Evolutionary conservation across 495 filamentous ascomycete genomes (phyloP), one percentile per base, ranked within the genome.

Genomic region (Cladorrhinum samala): DNA sequence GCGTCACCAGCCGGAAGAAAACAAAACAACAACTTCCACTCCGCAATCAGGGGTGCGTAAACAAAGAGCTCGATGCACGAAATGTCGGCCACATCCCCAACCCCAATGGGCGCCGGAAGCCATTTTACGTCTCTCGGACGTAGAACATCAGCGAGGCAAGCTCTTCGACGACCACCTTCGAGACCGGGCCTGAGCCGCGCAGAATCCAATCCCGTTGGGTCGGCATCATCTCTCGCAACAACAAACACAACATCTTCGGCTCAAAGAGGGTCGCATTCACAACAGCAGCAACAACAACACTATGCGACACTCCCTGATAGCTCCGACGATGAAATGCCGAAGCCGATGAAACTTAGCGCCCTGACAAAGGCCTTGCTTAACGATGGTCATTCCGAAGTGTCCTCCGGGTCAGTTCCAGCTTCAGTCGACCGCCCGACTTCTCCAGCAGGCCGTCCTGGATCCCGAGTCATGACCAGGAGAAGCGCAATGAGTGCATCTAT

Each of bases 321-420:
- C 70, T 89, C 87, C 16, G 87, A 91, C 60, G 86, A 89, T 52
- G 83, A 86, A 56, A 74, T 79, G 7, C 80, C 79, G 18, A 74
- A 83, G 20, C 86, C 85, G 53, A 87, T 88, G 68, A 88, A 86
- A 65, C 83, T 89, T 60, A 90, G 86, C 60, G 87, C 87, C 30
- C 77, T 86, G 33, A 88, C 86, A 8, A 89, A 89, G 59, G 86
- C 86, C 19, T 71, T 91, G 11, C 71, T 91, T 6, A 82, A 85
- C 50, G 84, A 84, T 57, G 81, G 82, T 46, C 79, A 78, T 23
- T 58, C 62, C 0, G 51, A 55, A 9, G 54, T 46, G 4, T 44
- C 46, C 6, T 54, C 57, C 2, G 20, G 23, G 1, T 45, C 42
- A 2, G 23, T 11, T 65, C 78, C 50, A 53, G 68, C 38, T 55